Evolutionary conservation across 192 early-diverging fungal species (phyloP).

Genomic region (Coemansia sp.): DNA sequence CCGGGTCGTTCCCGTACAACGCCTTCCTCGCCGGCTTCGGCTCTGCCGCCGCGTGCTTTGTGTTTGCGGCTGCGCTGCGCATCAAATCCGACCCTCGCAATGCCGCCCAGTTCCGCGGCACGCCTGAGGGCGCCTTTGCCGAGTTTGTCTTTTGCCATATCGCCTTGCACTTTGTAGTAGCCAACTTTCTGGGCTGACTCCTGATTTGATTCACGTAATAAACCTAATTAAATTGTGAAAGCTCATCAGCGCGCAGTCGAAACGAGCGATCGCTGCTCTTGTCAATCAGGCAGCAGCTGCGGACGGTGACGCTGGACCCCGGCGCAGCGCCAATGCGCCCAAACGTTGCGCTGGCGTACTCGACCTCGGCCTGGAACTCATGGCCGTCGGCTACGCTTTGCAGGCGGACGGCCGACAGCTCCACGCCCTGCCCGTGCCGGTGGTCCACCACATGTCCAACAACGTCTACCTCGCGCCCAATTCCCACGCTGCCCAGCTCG

Average conservation of each 20-base stretch:
- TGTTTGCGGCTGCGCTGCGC: conserved; percentile 84
- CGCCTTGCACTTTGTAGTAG: conserved; percentile 83
- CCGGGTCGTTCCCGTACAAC: conserved; percentile 96
- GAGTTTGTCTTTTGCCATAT: conserved; percentile 87
- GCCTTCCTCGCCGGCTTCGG: conserved; percentile 95
- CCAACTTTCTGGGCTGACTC: conserved; percentile 83
- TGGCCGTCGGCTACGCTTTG: conserved; percentile 13
- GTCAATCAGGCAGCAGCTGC: conserved; percentile 21
- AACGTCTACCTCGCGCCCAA: conserved; percentile 35
- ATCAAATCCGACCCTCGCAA: conserved; percentile 90
- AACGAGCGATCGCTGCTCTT: not conserved
- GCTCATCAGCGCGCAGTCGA: too few species aligned
- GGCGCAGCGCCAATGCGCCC: conserved; percentile 13
- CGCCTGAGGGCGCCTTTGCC: conserved; percentile 88
- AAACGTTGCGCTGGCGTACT: conserved; percentile 19
- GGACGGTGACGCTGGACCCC: conserved; percentile 29
- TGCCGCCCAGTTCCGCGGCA: conserved; percentile 60
- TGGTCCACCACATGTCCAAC: conserved; percentile 12
- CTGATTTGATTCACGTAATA: conserved; percentile 20
- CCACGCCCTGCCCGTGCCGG: not conserved
- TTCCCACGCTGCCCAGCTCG: conserved; percentile 23
- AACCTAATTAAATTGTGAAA: too few species aligned
- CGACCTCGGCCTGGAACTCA: conserved; percentile 13
- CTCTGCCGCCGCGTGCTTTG: conserved; percentile 86
- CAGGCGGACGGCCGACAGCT: conserved; percentile 22